phyloP scores from a whole-genome alignment of 2,329 filamentous ascomycete species.

The Lecanosticta acicola region DNA sequence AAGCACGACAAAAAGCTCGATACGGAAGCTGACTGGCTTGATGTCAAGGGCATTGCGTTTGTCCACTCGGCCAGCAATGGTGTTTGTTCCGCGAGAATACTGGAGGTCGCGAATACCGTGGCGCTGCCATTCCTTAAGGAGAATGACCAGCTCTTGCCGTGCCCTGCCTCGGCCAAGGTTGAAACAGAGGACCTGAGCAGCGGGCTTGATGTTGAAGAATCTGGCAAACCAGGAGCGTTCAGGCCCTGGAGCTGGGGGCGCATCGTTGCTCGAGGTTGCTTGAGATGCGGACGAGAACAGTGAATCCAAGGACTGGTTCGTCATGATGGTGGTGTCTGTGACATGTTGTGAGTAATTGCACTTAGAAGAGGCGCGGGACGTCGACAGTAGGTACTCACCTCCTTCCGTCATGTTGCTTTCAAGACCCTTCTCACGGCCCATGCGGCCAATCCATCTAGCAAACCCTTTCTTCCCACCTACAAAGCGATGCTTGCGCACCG shows the following conservation, averaged over 20 bases:
- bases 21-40: slow-evolving; percentile 81
- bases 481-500: slow-evolving; percentile 36
- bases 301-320: slow-evolving; percentile 26
- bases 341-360: not conserved
- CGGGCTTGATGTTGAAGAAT: slow-evolving; percentile 84
- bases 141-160: slow-evolving; percentile 67
- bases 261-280: slow-evolving; percentile 47
- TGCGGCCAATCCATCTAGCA: slow-evolving; percentile 50
- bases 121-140: slow-evolving; percentile 70
- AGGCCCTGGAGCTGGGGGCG: slow-evolving; percentile 32
- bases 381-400: slow-evolving; percentile 12
- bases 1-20: slow-evolving; percentile 82
- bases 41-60: slow-evolving; percentile 73
- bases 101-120: slow-evolving; percentile 73
- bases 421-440: slow-evolving; percentile 33
- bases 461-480: slow-evolving; percentile 42
- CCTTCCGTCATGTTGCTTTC: slow-evolving; percentile 14
- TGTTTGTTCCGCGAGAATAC: slow-evolving; percentile 71
- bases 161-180: slow-evolving; percentile 64
- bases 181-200: slow-evolving; percentile 69
- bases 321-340: slow-evolving; percentile 23
- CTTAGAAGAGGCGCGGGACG: not conserved
- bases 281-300: slow-evolving; percentile 31
- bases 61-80: slow-evolving; percentile 72
- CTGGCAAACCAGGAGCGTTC: slow-evolving; percentile 80